Conservation (phyloP, 2,329 filamentous ascomycete genomes). For the Hirsutella rhossiliensis region DNA sequence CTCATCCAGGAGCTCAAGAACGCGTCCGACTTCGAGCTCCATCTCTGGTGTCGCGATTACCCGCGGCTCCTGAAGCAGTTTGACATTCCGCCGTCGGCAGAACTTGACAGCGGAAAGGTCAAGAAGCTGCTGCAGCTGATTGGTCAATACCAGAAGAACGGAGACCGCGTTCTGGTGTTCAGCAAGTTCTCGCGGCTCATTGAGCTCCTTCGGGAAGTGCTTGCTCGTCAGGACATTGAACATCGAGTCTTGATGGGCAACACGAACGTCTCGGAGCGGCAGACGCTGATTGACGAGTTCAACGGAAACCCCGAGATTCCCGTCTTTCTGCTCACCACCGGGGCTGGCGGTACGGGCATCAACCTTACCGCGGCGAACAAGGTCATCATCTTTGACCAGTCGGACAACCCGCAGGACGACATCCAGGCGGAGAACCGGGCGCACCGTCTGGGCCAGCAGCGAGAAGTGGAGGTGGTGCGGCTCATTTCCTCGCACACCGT, state of each 20-base stretch:
- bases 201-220: conserved; percentile 75
- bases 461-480: conserved; percentile 81
- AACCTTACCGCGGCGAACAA: conserved; percentile 95
- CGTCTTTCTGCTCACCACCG: conserved; percentile 87
- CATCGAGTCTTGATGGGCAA: conserved; percentile 81
- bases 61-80: conserved; percentile 35
- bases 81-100: conserved; percentile 40
- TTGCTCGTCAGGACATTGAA: conserved; percentile 58
- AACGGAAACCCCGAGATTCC: conserved; percentile 64
- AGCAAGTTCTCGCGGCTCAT: conserved; percentile 88
- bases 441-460: conserved; percentile 83
- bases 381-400: conserved; percentile 91
- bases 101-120: conserved; percentile 70
- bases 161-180: conserved; percentile 82
- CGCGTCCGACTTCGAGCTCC: conserved; percentile 53
- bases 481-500: conserved; percentile 74
- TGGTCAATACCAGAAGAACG: conserved; percentile 58
- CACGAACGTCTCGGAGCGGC: conserved; percentile 71
- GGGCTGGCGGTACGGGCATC: conserved; percentile 91
- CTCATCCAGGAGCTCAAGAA: conserved; percentile 43
- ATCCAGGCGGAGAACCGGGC: conserved; percentile 97
- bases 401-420: conserved; percentile 97
- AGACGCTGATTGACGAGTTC: conserved; percentile 81
- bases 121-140: conserved; percentile 66
- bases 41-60: conserved; percentile 52